Conservation (phyloP, 495 filamentous ascomycete species). For the Neurospora hispaniola region DNA sequence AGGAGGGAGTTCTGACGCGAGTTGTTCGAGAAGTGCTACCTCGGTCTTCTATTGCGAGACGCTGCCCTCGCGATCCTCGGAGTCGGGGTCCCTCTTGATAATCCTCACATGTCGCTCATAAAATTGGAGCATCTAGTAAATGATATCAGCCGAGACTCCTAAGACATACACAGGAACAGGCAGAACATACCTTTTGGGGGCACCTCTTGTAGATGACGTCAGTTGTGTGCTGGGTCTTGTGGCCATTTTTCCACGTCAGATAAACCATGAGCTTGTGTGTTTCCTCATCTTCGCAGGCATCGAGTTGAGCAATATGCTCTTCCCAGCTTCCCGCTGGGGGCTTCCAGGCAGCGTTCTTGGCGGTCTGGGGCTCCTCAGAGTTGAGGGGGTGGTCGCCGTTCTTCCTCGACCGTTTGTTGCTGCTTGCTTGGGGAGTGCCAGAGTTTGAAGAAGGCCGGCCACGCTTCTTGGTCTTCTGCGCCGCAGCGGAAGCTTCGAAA, state of each 20-base stretch:
- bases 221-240: slow-evolving; percentile 50
- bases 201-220: slow-evolving; percentile 45
- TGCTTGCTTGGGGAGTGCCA: slow-evolving; percentile 18
- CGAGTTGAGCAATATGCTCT: slow-evolving; percentile 41
- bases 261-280: slow-evolving; percentile 38
- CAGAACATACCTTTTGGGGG: slow-evolving; percentile 45
- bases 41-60: not conserved
- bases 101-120: slow-evolving; percentile 50
- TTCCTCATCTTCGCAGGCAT: slow-evolving; percentile 45
- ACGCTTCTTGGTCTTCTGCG: slow-evolving; percentile 35
- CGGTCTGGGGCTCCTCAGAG: slow-evolving; percentile 26
- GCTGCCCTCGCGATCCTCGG: not conserved
- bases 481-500: slow-evolving; percentile 27
- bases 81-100: slow-evolving; percentile 23
- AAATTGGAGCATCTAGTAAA: slow-evolving; percentile 46
- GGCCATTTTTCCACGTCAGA: slow-evolving; percentile 45
- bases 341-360: slow-evolving; percentile 31
- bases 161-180: not conserved
- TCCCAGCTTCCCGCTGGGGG: slow-evolving; percentile 50
- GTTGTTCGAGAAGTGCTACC: not conserved
- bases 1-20: not conserved
- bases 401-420: slow-evolving; percentile 25
- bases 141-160: not conserved
- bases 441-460: slow-evolving; percentile 23
- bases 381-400: slow-evolving; percentile 25